These are phyloP conservation scores for Penicillium antarcticum DNA, from an alignment of 495 filamentous ascomycete genomes.

Conservation along the genomic window DNA sequence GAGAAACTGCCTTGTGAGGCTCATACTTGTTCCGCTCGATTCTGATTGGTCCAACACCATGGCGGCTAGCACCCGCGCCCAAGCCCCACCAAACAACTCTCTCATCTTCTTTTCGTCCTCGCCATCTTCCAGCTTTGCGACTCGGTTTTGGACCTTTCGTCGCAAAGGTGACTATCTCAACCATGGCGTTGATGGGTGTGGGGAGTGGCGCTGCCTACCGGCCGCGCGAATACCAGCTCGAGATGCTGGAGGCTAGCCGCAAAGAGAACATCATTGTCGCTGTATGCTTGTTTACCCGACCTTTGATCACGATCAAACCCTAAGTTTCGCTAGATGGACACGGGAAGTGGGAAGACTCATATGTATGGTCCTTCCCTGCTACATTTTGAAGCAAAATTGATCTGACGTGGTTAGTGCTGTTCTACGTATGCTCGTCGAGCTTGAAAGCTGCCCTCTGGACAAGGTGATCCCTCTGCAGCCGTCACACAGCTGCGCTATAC, in stretches of 20 bases:
- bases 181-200: neutral
- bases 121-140: too few species aligned
- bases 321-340: slow-evolving; percentile 70
- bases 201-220: slow-evolving; percentile 16
- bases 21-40: too few species aligned
- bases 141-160: too few species aligned
- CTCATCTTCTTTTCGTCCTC: too few species aligned
- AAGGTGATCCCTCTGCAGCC: slow-evolving; percentile 49
- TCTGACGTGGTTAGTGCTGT: slow-evolving; percentile 57
- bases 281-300: slow-evolving; percentile 41
- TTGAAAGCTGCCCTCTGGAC: slow-evolving; percentile 56
- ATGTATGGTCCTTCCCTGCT: slow-evolving; percentile 54
- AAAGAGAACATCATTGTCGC: slow-evolving; percentile 79
- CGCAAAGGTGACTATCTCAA: too few species aligned
- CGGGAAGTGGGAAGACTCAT: slow-evolving; percentile 88
- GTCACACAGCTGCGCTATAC: neutral
- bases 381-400: neutral
- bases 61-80: too few species aligned
- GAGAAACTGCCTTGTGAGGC: too few species aligned
- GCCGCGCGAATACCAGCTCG: slow-evolving; percentile 76
- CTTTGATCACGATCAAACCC: neutral
- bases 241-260: slow-evolving; percentile 86
- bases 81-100: too few species aligned
- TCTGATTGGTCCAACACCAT: too few species aligned
- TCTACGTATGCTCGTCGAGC: slow-evolving; percentile 69